These are phyloP conservation scores for Benincasa hispida DNA, from an alignment of 306 rosid species.

Conservation along the genomic window DNA sequence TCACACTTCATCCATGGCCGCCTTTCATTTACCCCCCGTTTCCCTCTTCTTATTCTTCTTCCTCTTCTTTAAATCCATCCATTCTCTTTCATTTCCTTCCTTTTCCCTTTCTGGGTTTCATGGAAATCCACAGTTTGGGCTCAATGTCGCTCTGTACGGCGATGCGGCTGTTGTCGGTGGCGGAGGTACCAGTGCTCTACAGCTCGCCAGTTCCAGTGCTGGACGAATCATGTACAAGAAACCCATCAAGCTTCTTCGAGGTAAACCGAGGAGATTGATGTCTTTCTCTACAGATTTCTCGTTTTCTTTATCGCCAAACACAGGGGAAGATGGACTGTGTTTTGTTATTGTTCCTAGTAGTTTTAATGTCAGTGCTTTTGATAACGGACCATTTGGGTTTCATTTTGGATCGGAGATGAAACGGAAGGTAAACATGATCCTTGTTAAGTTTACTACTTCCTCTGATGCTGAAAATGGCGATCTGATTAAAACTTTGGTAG, in stretches of 20 bases:
- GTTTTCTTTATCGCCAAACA: slow-evolving; percentile 36
- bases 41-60: slow-evolving; percentile 20
- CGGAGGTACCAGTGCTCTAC: slow-evolving; percentile 36
- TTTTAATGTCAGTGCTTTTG: slow-evolving; percentile 30
- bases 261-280: slow-evolving; percentile 35
- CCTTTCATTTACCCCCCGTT: slow-evolving; percentile 21
- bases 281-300: slow-evolving; percentile 68
- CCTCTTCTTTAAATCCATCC: slow-evolving; percentile 33
- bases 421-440: slow-evolving; percentile 20
- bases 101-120: slow-evolving; percentile 51
- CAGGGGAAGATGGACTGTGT: slow-evolving; percentile 44
- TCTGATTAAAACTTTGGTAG: slow-evolving; percentile 29
- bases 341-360: slow-evolving; percentile 58
- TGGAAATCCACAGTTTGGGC: slow-evolving; percentile 37
- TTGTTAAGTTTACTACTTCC: slow-evolving; percentile 35
- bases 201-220: slow-evolving; percentile 33
- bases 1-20: slow-evolving; percentile 44
- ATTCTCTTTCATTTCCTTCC: slow-evolving; percentile 27
- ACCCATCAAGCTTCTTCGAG: slow-evolving; percentile 52
- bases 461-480: slow-evolving; percentile 19
- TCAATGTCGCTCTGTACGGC: slow-evolving; percentile 46
- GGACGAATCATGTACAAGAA: slow-evolving; percentile 53
- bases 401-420: slow-evolving; percentile 21
- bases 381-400: slow-evolving; percentile 32
- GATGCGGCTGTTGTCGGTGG: slow-evolving; percentile 54